Evolutionary conservation across 331 rosid genomes (phyloP).

Genomic region (Erythrophleum ivorense): DNA sequence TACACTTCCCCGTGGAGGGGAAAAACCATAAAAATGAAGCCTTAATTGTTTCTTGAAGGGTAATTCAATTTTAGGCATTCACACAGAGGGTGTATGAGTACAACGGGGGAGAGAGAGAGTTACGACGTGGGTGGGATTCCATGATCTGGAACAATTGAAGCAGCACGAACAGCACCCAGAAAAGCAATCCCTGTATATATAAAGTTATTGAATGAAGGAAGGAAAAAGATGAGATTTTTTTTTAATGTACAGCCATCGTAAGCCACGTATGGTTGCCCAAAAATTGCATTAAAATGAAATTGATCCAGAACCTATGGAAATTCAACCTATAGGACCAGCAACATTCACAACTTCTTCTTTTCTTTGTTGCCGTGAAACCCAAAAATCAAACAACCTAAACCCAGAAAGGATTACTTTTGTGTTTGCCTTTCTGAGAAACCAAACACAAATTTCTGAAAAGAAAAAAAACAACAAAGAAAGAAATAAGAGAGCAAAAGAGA

Average conservation of each 20-base stretch:
- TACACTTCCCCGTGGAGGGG: neutral
- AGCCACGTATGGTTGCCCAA: neutral
- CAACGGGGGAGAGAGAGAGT: conserved; percentile 10
- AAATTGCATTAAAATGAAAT: neutral
- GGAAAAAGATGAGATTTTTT: neutral
- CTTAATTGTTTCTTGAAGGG: neutral
- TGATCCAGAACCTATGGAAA: conserved; percentile 15
- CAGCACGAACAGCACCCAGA: conserved; percentile 78
- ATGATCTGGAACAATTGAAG: conserved; percentile 58
- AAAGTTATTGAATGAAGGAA: neutral
- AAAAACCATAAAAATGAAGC: neutral
- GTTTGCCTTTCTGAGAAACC: conserved; percentile 8
- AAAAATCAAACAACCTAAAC: conserved; percentile 4
- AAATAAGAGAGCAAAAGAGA: neutral
- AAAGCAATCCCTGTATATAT: conserved; percentile 67
- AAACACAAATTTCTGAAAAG: conserved; percentile 33
- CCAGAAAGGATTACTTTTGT: neutral
- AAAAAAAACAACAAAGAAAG: neutral
- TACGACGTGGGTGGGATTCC: conserved; percentile 65
- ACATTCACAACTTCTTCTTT: neutral
- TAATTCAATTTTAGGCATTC: conserved; percentile 6
- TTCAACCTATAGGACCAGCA: neutral
- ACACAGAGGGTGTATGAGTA: neutral
- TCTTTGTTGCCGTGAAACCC: neutral
- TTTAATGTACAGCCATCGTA: neutral